Conservation (phyloP, 208 protist genomes). For the Borovskyia barvae region DNA sequence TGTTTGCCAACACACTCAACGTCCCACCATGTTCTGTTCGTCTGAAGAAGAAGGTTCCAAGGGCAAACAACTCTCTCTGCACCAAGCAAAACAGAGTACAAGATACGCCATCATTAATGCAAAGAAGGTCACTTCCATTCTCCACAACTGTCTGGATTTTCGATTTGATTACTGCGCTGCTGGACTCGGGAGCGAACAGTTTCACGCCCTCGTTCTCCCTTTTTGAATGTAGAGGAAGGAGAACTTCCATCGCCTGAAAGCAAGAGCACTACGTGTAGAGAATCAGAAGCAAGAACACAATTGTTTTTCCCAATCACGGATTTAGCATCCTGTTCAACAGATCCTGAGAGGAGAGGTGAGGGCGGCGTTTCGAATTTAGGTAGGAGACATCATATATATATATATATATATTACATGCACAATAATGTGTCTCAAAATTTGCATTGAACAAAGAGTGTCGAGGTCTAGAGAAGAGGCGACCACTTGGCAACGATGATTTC, state of each 20-base stretch:
- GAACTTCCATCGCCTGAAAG: constrained; percentile 13
- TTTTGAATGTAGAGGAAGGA: constrained; percentile 15
- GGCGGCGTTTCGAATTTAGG: too few relatives aligned
- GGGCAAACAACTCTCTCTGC: constrained; percentile 1
- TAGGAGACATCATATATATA: too few relatives aligned
- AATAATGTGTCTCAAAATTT: not conserved
- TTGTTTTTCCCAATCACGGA: not conserved
- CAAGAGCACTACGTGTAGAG: too few relatives aligned
- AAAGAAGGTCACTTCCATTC: constrained; percentile 26
- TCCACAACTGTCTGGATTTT: constrained; percentile 9
- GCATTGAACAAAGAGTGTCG: not conserved
- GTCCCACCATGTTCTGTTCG: constrained; percentile 9
- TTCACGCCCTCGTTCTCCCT: not conserved
- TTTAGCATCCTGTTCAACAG: too few relatives aligned
- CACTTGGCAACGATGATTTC: too few relatives aligned
- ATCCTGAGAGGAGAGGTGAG: too few relatives aligned
- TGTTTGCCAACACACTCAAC: constrained; percentile 27
- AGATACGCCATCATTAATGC: constrained; percentile 14
- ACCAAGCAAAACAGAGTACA: constrained; percentile 21
- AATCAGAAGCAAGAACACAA: too few relatives aligned
- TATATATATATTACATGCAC: too few relatives aligned
- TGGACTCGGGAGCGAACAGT: constrained; percentile 10
- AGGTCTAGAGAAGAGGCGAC: constrained; percentile 3
- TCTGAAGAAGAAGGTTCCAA: constrained; percentile 32
- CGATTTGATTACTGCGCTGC: constrained; percentile 1